Evolutionary conservation across 2,329 filamentous ascomycete genomes (phyloP).

Genomic region (Fusarium siculi): DNA sequence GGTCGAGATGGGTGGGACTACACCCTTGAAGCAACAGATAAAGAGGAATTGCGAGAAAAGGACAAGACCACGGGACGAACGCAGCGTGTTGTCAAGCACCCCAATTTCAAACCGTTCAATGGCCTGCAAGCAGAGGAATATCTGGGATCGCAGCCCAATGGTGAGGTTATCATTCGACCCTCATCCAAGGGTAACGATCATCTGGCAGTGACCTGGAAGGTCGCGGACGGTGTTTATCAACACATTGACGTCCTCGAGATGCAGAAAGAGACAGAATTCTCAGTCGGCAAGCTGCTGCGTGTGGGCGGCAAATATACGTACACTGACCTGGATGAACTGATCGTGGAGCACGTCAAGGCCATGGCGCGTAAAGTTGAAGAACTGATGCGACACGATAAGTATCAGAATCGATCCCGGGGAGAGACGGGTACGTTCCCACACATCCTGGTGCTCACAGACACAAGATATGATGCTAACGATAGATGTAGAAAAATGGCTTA

Average conservation of each 20-base stretch:
- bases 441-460: background rate
- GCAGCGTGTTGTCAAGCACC: conserved; percentile 97
- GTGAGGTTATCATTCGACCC: conserved; percentile 93
- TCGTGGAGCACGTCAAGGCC: conserved; percentile 95
- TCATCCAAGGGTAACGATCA: conserved; percentile 97
- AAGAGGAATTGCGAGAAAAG: conserved; percentile 85
- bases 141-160: conserved; percentile 83
- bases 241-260: conserved; percentile 97
- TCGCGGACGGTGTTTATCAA: conserved; percentile 94
- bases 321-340: conserved; percentile 95
- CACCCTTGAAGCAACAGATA: conserved; percentile 81
- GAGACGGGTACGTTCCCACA: conserved; percentile 79
- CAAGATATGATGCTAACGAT: conserved; percentile 33
- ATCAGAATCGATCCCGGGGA: conserved; percentile 80
- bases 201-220: conserved; percentile 97
- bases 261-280: conserved; percentile 97
- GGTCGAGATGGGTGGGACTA: conserved; percentile 89
- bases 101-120: conserved; percentile 94
- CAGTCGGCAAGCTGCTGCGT: conserved; percentile 85
- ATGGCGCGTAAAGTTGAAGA: conserved; percentile 99
- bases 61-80: conserved; percentile 86
- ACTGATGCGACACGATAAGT: conserved; percentile 94
- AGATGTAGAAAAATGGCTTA: conserved; percentile 86
- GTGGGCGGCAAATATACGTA: conserved; percentile 92
- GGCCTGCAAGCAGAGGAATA: conserved; percentile 92